A percentile compares a stretch with the other conserved stretches of the same genome.
Evolutionary conservation across 2,329 filamentous ascomycete species (phyloP).

Genomic region (Aspergillus sp.): DNA sequence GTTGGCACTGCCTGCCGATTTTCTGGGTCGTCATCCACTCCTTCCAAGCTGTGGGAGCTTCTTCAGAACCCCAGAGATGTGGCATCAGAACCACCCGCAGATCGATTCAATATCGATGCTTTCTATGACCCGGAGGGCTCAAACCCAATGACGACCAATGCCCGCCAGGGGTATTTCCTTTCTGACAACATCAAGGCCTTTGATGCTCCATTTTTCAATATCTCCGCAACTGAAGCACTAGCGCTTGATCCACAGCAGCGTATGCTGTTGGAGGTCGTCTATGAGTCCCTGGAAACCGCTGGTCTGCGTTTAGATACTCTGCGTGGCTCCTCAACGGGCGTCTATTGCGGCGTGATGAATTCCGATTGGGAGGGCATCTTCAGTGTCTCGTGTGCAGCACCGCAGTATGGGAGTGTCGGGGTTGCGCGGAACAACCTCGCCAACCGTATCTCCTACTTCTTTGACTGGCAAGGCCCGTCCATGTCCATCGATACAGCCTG

Average conservation of each 20-base stretch:
- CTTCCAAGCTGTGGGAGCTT: conserved; percentile 26
- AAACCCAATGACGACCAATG: conserved; percentile 27
- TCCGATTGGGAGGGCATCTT: conserved; percentile 25
- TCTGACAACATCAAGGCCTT: conserved; percentile 23
- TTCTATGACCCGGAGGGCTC: conserved; percentile 23
- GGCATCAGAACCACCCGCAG: conserved; percentile 18
- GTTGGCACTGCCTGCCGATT: conserved; percentile 27
- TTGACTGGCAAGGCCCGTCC: conserved; percentile 36
- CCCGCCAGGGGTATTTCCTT: conserved; percentile 24
- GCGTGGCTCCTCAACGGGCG: conserved; percentile 24
- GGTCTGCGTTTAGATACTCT: conserved; percentile 23
- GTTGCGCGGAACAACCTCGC: conserved; percentile 38
- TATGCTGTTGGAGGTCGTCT: conserved; percentile 25
- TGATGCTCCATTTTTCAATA: conserved; percentile 27
- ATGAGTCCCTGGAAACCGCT: conserved; percentile 24
- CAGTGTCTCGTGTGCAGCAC: conserved; percentile 21
- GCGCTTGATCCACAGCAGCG: conserved; percentile 29
- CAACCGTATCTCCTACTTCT: conserved; percentile 41
- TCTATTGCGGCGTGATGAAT: conserved; percentile 28
- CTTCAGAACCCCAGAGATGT: conserved; percentile 24
- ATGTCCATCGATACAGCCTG: conserved; percentile 50
- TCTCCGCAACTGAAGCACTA: conserved; percentile 29
- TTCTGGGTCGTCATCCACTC: conserved; percentile 21
- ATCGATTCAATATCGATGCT: conserved; percentile 20
- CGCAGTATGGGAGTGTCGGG: conserved; percentile 30